Evolutionary conservation across 176 grass and related monocot genomes (phyloP), one percentile per base, ranked within the genome.

Genomic region (Chrysopogon serrulatus): DNA sequence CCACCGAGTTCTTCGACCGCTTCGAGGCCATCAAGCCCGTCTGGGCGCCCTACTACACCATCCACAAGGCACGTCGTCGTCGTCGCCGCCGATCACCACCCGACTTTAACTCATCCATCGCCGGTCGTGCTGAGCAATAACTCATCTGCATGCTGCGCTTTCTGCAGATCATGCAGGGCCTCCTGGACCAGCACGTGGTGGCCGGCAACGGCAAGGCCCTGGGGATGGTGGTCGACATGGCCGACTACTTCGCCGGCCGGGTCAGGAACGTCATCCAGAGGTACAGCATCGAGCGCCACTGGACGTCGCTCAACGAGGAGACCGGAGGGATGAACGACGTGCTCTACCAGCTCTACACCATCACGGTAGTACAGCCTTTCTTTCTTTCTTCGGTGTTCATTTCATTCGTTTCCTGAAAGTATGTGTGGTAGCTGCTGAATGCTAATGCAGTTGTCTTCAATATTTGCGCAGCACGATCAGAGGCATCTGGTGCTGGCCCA

Each of bases 311-410:
- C 34, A 98, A 98, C 77, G 96, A 98, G 89, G 96, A 98, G 92
- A 95, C 93, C 79, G 93, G 93, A 6, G 96, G 96, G 26, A 98
- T 98, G 93, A 98, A 98, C 86, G 96, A 98, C 87, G 91, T 98
- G 68, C 96, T 98, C 71, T 98, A 98, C 81, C 90, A 88, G 71
- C 91, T 98, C 43, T 95, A 95, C 69, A 85, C 87, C 59, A 75
- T 98, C 47, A 98, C 96, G 40, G 96, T 98, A 14, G 28, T 40
- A 28, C 57, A 21, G 17, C 10, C 42, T 4, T 28, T 14, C 16
- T 71, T 70, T 13, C 0, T 43, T n/a, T 35, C 0, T 30, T 63
- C 31, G 26, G 5, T 16, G 27, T 63, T 16, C 60, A 26, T 59
- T 11, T 11, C 53, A n/a, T 12, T 59, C 54, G 54, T 26, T 15